phyloP scores from a whole-genome alignment of 495 filamentous ascomycete genomes.

The Articulospora tetracladia region DNA sequence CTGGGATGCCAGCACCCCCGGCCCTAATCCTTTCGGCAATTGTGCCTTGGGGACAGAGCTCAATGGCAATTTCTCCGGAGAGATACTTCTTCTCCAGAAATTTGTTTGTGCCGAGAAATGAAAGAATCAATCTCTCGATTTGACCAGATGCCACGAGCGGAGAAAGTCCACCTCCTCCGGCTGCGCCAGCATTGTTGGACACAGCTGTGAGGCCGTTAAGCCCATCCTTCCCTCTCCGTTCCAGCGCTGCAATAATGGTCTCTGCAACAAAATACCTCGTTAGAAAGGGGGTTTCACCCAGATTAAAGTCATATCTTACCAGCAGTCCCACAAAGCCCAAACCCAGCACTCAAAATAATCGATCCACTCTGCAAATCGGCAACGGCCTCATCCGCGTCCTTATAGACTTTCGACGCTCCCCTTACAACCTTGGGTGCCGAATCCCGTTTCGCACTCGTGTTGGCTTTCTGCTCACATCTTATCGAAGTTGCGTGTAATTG shows the following conservation, averaged over 20 bases:
- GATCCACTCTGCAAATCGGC: conserved; percentile 55
- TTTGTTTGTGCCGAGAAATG: conserved; percentile 61
- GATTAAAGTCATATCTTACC: conserved; percentile 33
- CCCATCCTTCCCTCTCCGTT: conserved; percentile 37
- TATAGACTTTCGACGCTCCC: conserved; percentile 49
- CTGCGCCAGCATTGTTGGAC: conserved; percentile 62
- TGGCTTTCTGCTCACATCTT: conserved; percentile 17
- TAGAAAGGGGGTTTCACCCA: not conserved
- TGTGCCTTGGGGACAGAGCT: conserved; percentile 63
- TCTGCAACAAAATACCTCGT: conserved; percentile 26
- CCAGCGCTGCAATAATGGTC: conserved; percentile 47
- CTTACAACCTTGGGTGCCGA: conserved; percentile 29
- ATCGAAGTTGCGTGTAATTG: conserved; percentile 8
- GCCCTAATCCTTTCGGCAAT: conserved; percentile 59
- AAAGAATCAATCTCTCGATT: conserved; percentile 55
- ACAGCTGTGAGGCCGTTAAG: conserved; percentile 55
- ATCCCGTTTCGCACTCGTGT: conserved; percentile 18
- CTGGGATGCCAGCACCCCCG: conserved; percentile 63
- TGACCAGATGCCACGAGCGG: conserved; percentile 50
- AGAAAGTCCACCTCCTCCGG: conserved; percentile 48
- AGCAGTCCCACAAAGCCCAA: conserved; percentile 58
- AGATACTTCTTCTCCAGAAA: conserved; percentile 61
- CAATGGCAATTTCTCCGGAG: conserved; percentile 56
- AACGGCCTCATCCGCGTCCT: conserved; percentile 55
- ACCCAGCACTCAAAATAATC: conserved; percentile 55